Conservation (phyloP, 2,329 filamentous ascomycete species). For the Trichophyton simii region DNA sequence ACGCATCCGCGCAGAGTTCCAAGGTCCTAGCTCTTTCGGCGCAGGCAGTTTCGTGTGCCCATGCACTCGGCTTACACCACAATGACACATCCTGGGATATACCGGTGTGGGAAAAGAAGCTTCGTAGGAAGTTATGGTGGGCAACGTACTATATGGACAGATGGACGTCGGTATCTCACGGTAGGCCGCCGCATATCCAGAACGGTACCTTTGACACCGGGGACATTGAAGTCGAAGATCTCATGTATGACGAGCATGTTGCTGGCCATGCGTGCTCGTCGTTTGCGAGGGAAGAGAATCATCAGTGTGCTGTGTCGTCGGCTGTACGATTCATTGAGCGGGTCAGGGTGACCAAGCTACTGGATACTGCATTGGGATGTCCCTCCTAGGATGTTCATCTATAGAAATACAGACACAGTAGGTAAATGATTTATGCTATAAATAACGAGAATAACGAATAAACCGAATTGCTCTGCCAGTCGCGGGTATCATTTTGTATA, state of each 20-base stretch:
- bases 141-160: neutral
- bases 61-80: conserved; percentile 4
- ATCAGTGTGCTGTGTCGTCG: neutral
- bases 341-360: neutral
- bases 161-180: conserved; percentile 4
- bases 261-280: neutral
- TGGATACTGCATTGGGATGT: conserved; percentile 2
- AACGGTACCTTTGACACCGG: neutral
- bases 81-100: neutral
- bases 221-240: conserved; percentile 4
- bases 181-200: neutral
- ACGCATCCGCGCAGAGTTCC: neutral
- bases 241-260: neutral
- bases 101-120: conserved; percentile 1
- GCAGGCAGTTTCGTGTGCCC: conserved; percentile 3
- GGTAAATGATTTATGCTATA: no score
- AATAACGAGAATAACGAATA: no score
- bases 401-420: no score
- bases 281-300: neutral
- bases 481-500: no score
- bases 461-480: no score
- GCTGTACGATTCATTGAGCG: conserved; percentile 2
- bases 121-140: conserved; percentile 5
- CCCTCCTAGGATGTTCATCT: neutral
- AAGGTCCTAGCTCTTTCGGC: neutral